Evolutionary conservation across 2,329 filamentous ascomycete species (phyloP).

Genomic region (Fusarium sp.): DNA sequence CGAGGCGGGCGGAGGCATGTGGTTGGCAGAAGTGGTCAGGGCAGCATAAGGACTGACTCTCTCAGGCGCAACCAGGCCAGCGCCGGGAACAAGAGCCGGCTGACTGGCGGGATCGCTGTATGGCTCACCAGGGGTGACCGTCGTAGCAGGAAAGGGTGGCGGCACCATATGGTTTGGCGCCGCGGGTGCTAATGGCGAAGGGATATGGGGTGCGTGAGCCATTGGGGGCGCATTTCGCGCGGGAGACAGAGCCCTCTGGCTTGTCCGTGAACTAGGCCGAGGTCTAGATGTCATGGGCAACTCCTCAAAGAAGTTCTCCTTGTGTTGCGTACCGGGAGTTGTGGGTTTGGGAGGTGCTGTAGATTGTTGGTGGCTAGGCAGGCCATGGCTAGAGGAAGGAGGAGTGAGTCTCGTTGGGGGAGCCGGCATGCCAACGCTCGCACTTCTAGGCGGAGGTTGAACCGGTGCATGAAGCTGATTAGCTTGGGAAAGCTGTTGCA

Average conservation of each 20-base stretch:
- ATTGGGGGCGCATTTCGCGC: constrained; percentile 46
- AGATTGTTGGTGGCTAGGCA: constrained; percentile 48
- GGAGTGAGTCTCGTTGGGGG: constrained; percentile 38
- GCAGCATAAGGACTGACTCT: constrained; percentile 63
- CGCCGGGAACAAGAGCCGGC: constrained; percentile 27
- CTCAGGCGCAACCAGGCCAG: constrained; percentile 62
- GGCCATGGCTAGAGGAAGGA: constrained; percentile 49
- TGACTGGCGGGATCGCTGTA: constrained; percentile 15
- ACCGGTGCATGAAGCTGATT: constrained; percentile 50
- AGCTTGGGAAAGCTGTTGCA: constrained; percentile 62
- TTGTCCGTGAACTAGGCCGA: constrained; percentile 68
- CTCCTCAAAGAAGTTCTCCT: constrained; percentile 79
- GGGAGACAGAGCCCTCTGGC: constrained; percentile 55
- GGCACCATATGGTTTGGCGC: constrained; percentile 34
- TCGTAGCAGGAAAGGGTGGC: constrained; percentile 16
- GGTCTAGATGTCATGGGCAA: constrained; percentile 71
- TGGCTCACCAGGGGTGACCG: constrained; percentile 17
- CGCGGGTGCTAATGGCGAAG: constrained; percentile 40
- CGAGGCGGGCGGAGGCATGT: constrained; percentile 45
- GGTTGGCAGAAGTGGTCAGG: constrained; percentile 50
- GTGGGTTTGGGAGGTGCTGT: constrained; percentile 47
- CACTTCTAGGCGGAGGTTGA: constrained; percentile 64
- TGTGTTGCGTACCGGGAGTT: constrained; percentile 49
- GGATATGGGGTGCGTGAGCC: constrained; percentile 36
- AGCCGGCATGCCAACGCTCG: constrained; percentile 61